Percentiles rank a stretch among this genome's conserved stretches.
Evolutionary conservation across 2,329 filamentous ascomycete species (phyloP).

Genomic region (Ambrosiella cleistominuta): DNA sequence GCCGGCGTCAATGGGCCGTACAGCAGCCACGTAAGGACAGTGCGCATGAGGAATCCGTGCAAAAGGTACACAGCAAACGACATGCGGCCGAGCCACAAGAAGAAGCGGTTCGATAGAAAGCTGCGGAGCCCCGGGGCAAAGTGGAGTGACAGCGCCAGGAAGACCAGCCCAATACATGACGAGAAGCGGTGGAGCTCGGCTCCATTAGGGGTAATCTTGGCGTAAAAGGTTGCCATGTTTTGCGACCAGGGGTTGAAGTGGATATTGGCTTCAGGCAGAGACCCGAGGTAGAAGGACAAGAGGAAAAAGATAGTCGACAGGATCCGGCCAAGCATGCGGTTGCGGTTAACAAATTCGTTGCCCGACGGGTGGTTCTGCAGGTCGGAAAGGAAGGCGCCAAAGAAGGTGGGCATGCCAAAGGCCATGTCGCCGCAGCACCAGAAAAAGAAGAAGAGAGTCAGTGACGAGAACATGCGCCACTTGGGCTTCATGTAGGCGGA

Average conservation of each 20-base stretch:
- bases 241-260: constrained; percentile 37
- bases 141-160: constrained; percentile 33
- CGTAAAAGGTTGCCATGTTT: constrained; percentile 25
- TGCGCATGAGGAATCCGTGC: constrained; percentile 43
- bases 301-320: constrained; percentile 32
- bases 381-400: constrained; percentile 44
- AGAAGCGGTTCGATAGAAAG: constrained; percentile 33
- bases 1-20: constrained; percentile 28
- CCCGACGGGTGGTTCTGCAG: constrained; percentile 33
- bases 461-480: constrained; percentile 30
- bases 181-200: constrained; percentile 28
- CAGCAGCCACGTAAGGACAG: constrained; percentile 41
- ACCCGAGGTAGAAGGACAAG: constrained; percentile 38
- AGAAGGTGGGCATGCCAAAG: constrained; percentile 42
- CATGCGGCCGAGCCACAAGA: constrained; percentile 46
- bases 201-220: constrained; percentile 27
- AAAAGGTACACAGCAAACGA: constrained; percentile 48
- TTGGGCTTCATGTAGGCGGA: constrained; percentile 30
- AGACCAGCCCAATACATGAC: constrained; percentile 22
- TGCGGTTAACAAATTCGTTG: constrained; percentile 28
- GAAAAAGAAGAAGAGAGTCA: constrained; percentile 33
- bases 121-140: constrained; percentile 33
- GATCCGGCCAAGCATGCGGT: constrained; percentile 25
- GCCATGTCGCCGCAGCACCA: constrained; percentile 21
- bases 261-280: constrained; percentile 38